A percentile compares a stretch with the other conserved stretches of the same genome.
Conservation (phyloP, 805 yeast species). For the Candida endomychidarum region DNA sequence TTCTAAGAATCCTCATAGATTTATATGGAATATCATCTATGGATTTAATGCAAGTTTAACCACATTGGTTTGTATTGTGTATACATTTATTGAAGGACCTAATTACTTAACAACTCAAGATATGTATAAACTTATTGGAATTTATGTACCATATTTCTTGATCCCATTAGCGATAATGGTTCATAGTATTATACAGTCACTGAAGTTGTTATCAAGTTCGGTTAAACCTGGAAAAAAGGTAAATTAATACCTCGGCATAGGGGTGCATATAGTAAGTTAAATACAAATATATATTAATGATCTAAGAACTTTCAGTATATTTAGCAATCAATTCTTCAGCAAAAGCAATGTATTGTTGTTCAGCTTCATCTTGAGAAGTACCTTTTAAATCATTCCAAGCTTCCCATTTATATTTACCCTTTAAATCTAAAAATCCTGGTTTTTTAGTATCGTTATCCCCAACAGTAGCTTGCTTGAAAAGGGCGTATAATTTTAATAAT, state of each 20-base stretch:
- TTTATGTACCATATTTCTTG: constrained; percentile 71
- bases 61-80: constrained; percentile 68
- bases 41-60: constrained; percentile 84
- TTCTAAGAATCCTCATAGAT: constrained; percentile 12
- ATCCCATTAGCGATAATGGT: constrained; percentile 59
- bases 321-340: constrained; percentile 61
- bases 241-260: neutral
- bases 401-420: constrained; percentile 97
- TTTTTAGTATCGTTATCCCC: constrained; percentile 88
- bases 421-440: constrained; percentile 91
- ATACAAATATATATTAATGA: neutral
- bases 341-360: constrained; percentile 68
- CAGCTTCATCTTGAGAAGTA: constrained; percentile 85
- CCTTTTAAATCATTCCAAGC: constrained; percentile 92
- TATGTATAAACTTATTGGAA: constrained; percentile 41
- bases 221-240: too few species aligned
- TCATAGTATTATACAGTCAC: constrained; percentile 28
- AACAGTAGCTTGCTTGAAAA: constrained; percentile 94
- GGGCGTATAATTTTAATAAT: constrained; percentile 80
- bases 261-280: neutral
- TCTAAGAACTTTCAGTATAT: constrained; percentile 23
- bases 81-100: constrained; percentile 39
- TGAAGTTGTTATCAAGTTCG: neutral
- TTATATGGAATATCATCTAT: constrained; percentile 39
- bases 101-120: constrained; percentile 41